phyloP scores from a whole-genome alignment of 1,139 yeast species.

The Meyerozyma guilliermondii region DNA sequence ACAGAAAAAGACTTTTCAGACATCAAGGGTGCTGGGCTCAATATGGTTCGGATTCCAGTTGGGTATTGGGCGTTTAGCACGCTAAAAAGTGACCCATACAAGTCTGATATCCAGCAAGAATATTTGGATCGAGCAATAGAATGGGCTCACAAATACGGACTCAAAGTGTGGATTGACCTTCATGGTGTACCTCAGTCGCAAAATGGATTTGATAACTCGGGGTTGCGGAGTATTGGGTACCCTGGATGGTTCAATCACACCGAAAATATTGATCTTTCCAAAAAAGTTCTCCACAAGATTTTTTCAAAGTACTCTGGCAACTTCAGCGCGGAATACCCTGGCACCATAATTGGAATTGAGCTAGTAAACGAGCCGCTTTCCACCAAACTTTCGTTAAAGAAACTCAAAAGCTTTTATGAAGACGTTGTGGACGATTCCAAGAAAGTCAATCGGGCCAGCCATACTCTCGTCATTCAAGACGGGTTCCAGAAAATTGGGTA shows the following conservation, averaged over 20 bases:
- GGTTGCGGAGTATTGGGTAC: slow-evolving; percentile 40
- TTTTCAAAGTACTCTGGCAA: slow-evolving; percentile 33
- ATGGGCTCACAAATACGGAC: slow-evolving; percentile 47
- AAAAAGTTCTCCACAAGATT: slow-evolving; percentile 39
- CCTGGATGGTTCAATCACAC: slow-evolving; percentile 48
- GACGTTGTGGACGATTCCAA: slow-evolving; percentile 36
- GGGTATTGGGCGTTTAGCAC: slow-evolving; percentile 65
- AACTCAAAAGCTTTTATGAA: slow-evolving; percentile 37
- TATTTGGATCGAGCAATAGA: slow-evolving; percentile 50
- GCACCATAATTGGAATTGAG: slow-evolving; percentile 56
- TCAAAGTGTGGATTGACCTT: slow-evolving; percentile 58
- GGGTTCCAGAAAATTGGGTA: slow-evolving; percentile 48
- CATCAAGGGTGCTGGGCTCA: slow-evolving; percentile 47
- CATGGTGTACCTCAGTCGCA: slow-evolving; percentile 69
- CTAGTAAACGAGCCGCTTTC: slow-evolving; percentile 64
- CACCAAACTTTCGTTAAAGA: slow-evolving; percentile 30
- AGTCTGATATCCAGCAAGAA: slow-evolving; percentile 44
- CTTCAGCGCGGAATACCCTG: slow-evolving; percentile 29
- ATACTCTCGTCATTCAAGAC: slow-evolving; percentile 53
- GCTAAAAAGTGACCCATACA: slow-evolving; percentile 51
- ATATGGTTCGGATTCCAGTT: slow-evolving; percentile 59
- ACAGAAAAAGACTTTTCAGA: slow-evolving; percentile 48
- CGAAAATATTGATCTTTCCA: slow-evolving; percentile 38
- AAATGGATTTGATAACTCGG: slow-evolving; percentile 70
- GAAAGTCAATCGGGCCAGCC: slow-evolving; percentile 27